These are phyloP conservation scores for Basidiobolus heterosporus DNA, from an alignment of 371 early-diverging fungal species.

Conservation along the genomic window DNA sequence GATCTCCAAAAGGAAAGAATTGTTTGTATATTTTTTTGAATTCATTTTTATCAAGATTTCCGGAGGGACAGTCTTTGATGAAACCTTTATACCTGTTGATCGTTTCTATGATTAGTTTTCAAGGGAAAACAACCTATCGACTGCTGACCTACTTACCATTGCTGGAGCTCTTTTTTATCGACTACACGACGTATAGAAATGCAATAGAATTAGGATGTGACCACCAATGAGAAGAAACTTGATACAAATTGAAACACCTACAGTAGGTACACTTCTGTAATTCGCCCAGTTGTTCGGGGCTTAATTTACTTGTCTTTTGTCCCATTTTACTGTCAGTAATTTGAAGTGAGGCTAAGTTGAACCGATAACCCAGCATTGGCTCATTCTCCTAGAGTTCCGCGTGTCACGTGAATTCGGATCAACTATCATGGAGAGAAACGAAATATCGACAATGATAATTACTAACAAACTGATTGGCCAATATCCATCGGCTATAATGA, in stretches of 20 bases:
- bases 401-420: too few relatives aligned
- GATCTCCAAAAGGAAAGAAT: slow-evolving; percentile 93
- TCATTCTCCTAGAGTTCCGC: too few relatives aligned
- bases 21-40: slow-evolving; percentile 89
- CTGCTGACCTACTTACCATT: slow-evolving; percentile 43
- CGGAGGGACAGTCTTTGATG: slow-evolving; percentile 77
- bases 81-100: slow-evolving; percentile 78
- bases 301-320: slow-evolving; percentile 68
- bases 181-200: slow-evolving; percentile 26
- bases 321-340: slow-evolving; percentile 56
- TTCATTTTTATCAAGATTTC: slow-evolving; percentile 65
- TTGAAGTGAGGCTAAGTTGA: too few relatives aligned
- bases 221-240: background rate
- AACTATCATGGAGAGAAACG: too few relatives aligned
- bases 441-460: too few relatives aligned
- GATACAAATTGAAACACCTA: slow-evolving; percentile 19
- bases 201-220: background rate
- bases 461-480: too few relatives aligned
- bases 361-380: too few relatives aligned
- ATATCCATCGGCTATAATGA: too few relatives aligned
- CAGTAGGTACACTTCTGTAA: slow-evolving; percentile 68
- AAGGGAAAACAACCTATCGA: background rate
- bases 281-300: slow-evolving; percentile 60
- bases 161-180: slow-evolving; percentile 83
- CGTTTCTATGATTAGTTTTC: background rate